Evolutionary conservation across 306 rosid species (phyloP), one percentile per base, ranked within the genome.

Genomic region (Cucurbita argyrosperma): DNA sequence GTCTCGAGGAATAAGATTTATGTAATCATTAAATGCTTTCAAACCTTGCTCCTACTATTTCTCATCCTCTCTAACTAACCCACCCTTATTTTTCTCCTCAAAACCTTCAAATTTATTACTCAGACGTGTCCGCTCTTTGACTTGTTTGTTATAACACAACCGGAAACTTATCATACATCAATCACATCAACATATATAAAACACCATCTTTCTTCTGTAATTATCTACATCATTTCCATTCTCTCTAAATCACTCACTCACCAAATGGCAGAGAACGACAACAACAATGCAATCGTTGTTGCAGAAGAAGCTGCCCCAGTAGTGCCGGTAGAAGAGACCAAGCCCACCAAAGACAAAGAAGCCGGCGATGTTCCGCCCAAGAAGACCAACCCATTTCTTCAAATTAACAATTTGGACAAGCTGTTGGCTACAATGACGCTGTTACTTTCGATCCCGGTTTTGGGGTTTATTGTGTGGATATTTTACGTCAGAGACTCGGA

Each of bases 401-500:
- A 57, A 7, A n/a, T 62, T 0, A 66, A 73, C 30, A 15, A 40
- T 5, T 21, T 74, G 49, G 77, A 21, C 7, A 72, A 61, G 19
- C 5, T 59, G 13, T 13, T 73, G 4, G 76, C 63, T 1, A 58
- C 71, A 13, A 3, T 77, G n/a, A 66, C 76, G 0, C 50, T 67
- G 10, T 4, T 81, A 58, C 7, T 81, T 5, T 77, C 84, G 9
- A 74, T 81, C 39, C 84, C 84, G 0, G 13, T 77, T 26, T 59
- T 81, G 37, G 79, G 60, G 10, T 77, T 78, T 4, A 38, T 61
- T 9, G 72, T 81, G 12, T 81, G 84, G 84, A 56, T 81, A 4
- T 45, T 77, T 3, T 74, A 67, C 43, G 35, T 77, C 40, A 61
- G 45, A 45, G 73, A 14, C 16, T 81, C 57, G 8, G 79, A 81